Conservation (phyloP, 495 filamentous ascomycete genomes). For the Amniculicola lignicola region DNA sequence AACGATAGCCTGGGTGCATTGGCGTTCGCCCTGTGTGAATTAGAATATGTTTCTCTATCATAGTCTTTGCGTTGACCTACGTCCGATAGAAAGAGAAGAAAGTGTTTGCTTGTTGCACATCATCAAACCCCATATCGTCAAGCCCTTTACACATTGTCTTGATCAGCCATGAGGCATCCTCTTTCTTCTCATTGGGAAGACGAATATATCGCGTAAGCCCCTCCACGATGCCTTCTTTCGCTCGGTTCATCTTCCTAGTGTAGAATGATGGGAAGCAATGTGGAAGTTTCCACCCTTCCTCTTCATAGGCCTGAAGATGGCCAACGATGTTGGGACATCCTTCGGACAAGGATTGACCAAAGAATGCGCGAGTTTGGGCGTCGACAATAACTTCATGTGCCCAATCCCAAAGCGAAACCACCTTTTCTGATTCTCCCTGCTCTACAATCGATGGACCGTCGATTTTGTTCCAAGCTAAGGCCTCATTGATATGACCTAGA, state of each 20-base stretch:
- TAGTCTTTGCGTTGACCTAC: no score
- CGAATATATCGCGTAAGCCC: constrained; percentile 32
- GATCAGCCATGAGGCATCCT: constrained; percentile 23
- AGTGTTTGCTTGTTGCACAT: background rate
- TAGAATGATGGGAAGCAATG: constrained; percentile 16
- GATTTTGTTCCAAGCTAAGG: background rate
- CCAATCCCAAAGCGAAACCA: constrained; percentile 23
- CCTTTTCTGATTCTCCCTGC: background rate
- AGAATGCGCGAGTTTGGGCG: constrained; percentile 30
- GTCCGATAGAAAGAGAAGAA: constrained; percentile 2
- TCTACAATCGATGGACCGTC: background rate
- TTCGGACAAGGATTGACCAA: constrained; percentile 32
- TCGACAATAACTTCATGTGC: constrained; percentile 24
- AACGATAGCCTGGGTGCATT: constrained; percentile 38
- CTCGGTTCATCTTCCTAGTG: constrained; percentile 8
- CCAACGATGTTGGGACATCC: constrained; percentile 31
- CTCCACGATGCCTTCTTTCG: constrained; percentile 12
- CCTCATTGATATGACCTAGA: background rate
- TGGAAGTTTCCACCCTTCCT: constrained; percentile 36
- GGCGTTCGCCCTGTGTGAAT: constrained; percentile 30
- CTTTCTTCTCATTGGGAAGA: constrained; percentile 26
- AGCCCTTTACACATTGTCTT: constrained; percentile 18
- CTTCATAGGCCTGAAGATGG: constrained; percentile 33
- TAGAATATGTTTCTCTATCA: no score
- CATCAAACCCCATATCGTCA: background rate